Conservation (phyloP, 176 grass and related monocot species). For the Otatea glauca region DNA sequence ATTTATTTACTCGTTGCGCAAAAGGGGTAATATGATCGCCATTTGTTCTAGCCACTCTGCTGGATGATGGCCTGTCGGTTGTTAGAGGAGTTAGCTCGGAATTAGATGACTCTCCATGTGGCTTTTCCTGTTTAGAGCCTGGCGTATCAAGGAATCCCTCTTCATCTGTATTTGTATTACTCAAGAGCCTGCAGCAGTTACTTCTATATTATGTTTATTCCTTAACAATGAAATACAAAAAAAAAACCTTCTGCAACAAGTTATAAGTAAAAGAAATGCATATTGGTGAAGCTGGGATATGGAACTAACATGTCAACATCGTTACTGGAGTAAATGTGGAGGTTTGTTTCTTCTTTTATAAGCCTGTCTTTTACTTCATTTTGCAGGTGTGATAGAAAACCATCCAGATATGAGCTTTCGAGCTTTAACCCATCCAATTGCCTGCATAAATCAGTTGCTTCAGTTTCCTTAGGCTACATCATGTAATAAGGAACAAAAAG, state of each 20-base stretch:
- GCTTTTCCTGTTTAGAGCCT: conserved; percentile 60
- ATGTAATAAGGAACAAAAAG: conserved; percentile 2
- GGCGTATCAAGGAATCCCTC: conserved; percentile 55
- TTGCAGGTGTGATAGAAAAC: conserved; percentile 80
- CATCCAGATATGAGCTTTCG: conserved; percentile 70
- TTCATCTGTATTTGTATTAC: conserved; percentile 48
- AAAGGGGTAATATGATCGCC: conserved; percentile 78
- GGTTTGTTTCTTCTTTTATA: conserved; percentile 72
- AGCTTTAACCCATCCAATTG: conserved; percentile 81
- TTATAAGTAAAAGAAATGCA: conserved; percentile 30
- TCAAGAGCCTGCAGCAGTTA: conserved; percentile 75
- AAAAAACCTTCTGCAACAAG: conserved; percentile 6
- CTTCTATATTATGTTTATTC: conserved; percentile 35
- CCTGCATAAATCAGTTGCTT: conserved; percentile 58
- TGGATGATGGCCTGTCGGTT: conserved; percentile 54
- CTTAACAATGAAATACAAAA: not conserved
- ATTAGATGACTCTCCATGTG: conserved; percentile 52
- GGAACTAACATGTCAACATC: conserved; percentile 86
- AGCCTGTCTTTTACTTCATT: conserved; percentile 80
- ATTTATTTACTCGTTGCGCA: conserved; percentile 72
- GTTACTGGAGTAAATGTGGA: conserved; percentile 91
- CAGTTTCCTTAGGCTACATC: conserved; percentile 23
- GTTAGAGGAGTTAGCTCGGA: conserved; percentile 59
- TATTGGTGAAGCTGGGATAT: conserved; percentile 36
- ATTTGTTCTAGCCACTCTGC: conserved; percentile 61